These are phyloP conservation scores for Decorospora gaudefroyi DNA, from an alignment of 2,329 filamentous ascomycete species.

Conservation along the genomic window DNA sequence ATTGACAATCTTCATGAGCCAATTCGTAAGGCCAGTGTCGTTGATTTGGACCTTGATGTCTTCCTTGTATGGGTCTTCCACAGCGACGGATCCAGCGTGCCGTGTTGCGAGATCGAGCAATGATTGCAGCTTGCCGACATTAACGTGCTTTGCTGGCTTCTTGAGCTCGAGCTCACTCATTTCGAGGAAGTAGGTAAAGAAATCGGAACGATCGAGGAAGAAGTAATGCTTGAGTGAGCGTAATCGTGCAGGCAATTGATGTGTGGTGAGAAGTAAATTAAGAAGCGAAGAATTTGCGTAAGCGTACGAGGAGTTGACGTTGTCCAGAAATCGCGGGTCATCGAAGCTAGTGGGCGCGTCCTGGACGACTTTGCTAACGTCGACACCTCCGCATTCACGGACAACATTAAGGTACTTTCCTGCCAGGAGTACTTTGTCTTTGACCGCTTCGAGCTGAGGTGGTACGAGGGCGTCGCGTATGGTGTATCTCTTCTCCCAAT, in stretches of 20 bases:
- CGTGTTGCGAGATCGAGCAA: slow-evolving; percentile 93
- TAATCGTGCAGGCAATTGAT: slow-evolving; percentile 83
- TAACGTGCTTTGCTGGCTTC: slow-evolving; percentile 86
- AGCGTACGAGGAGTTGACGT: slow-evolving; percentile 92
- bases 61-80: slow-evolving; percentile 95
- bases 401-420: slow-evolving; percentile 99
- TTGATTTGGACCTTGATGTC: slow-evolving; percentile 98
- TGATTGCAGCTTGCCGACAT: slow-evolving; percentile 90
- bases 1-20: slow-evolving; percentile 93
- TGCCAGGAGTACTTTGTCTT: slow-evolving; percentile 91
- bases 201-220: slow-evolving; percentile 96
- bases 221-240: slow-evolving; percentile 98
- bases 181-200: slow-evolving; percentile 97
- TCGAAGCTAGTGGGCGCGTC: slow-evolving; percentile 93
- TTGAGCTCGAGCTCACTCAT: slow-evolving; percentile 85
- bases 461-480: slow-evolving; percentile 89
- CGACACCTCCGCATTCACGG: slow-evolving; percentile 92
- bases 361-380: slow-evolving; percentile 83
- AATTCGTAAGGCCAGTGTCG: slow-evolving; percentile 87
- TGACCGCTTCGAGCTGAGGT: slow-evolving; percentile 85
- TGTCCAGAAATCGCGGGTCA: slow-evolving; percentile 88
- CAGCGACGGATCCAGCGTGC: slow-evolving; percentile 93
- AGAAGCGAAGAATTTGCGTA: slow-evolving; percentile 94
- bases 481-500: slow-evolving; percentile 98
- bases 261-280: slow-evolving; percentile 87